Conservation (phyloP, 495 filamentous ascomycete genomes). For the Penicillium fimorum region DNA sequence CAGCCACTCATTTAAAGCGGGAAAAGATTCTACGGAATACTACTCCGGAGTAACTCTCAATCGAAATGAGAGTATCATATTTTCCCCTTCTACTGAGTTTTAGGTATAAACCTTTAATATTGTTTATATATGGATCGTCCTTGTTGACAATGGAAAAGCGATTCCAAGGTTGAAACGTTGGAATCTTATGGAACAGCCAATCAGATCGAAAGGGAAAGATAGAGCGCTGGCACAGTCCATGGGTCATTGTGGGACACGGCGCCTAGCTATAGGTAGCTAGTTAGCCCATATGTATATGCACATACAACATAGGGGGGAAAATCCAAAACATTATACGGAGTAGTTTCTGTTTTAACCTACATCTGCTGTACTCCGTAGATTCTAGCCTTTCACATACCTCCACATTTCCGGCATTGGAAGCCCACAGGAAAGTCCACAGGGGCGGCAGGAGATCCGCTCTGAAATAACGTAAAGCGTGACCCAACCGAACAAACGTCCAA, state of each 20-base stretch:
- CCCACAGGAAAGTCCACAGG: not conserved
- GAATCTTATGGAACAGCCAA: not conserved
- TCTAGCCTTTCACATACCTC: not conserved
- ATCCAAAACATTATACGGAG: not conserved
- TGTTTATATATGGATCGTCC: too few relatives aligned
- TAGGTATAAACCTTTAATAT: too few relatives aligned
- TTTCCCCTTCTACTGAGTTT: not conserved
- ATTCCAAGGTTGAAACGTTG: too few relatives aligned
- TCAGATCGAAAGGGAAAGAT: not conserved
- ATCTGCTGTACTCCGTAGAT: not conserved
- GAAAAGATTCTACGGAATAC: not conserved
- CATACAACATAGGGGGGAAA: not conserved
- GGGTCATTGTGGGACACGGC: not conserved
- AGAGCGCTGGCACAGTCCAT: not conserved
- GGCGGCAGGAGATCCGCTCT: not conserved
- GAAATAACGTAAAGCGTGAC: not conserved
- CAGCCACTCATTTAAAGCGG: constrained; percentile 12
- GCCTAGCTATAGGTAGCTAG: not conserved
- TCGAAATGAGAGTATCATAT: not conserved
- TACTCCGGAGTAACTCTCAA: too few relatives aligned
- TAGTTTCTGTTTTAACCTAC: not conserved
- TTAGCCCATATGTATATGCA: too few relatives aligned
- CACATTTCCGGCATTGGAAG: not conserved
- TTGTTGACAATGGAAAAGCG: too few relatives aligned
- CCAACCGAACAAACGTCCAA: not conserved